A percentile compares a stretch with the other conserved stretches of the same genome.
Conservation (phyloP, 208 protist species). For the Trichomonas tenax region DNA sequence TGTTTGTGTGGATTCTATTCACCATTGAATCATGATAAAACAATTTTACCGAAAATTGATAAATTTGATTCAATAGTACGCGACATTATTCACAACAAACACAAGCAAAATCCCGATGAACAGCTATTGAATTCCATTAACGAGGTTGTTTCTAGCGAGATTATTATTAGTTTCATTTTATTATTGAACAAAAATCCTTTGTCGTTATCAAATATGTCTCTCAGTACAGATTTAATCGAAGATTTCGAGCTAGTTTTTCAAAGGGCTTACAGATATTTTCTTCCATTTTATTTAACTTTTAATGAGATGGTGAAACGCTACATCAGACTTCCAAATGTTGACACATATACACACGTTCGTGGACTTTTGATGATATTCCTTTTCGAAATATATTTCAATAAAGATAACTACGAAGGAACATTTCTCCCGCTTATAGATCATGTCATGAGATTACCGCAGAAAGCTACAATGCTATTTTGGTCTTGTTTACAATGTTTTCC, state of each 20-base stretch:
- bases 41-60: neutral
- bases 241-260: neutral
- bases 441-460: too few relatives aligned
- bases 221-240: neutral
- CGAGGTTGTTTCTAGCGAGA: neutral
- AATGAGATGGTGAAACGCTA: neutral
- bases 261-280: too few relatives aligned
- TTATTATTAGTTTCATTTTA: neutral
- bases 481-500: neutral
- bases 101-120: neutral
- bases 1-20: neutral
- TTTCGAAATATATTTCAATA: neutral
- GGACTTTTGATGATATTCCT: neutral
- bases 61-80: neutral
- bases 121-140: neutral
- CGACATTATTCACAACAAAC: neutral
- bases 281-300: neutral
- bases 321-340: neutral
- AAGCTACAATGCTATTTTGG: neutral
- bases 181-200: neutral
- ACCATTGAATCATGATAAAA: neutral
- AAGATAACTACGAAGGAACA: neutral
- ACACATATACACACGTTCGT: neutral
- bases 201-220: neutral
- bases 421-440: neutral